These are phyloP conservation scores for Posidonia oceanica DNA, from an alignment of 116 monocot genomes.

Conservation along the genomic window DNA sequence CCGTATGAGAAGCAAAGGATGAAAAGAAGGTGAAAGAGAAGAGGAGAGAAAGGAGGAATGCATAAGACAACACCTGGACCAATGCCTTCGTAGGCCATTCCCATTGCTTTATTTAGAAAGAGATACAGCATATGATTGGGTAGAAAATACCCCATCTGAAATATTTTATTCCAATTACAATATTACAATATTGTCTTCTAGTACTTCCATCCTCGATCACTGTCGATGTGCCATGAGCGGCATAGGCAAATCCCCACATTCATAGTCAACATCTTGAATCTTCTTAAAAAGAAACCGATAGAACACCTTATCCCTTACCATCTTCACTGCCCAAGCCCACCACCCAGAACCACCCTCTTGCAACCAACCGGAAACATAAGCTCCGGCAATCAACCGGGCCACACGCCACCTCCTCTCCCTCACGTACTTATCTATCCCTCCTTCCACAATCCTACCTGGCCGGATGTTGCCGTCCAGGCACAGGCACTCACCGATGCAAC, in stretches of 20 bases:
- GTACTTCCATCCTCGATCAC: no score
- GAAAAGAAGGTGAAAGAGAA: no score
- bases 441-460: slow-evolving; percentile 11
- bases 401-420: slow-evolving; percentile 17
- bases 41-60: no score
- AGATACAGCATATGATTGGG: no score
- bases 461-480: neutral
- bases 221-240: neutral
- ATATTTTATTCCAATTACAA: no score
- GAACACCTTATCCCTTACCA: slow-evolving; percentile 4
- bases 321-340: neutral
- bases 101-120: no score
- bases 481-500: slow-evolving; percentile 24
- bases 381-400: slow-evolving; percentile 5
- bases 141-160: no score
- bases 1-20: no score
- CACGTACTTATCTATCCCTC: slow-evolving; percentile 19
- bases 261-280: neutral
- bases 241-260: slow-evolving; percentile 4
- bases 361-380: slow-evolving; percentile 15
- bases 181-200: no score
- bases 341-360: slow-evolving; percentile 8
- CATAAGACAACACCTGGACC: no score
- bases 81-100: no score
- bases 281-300: neutral